These are phyloP conservation scores for Scenedesmus sp. DNA, from an alignment of 163 green algal species.

Conservation along the genomic window DNA sequence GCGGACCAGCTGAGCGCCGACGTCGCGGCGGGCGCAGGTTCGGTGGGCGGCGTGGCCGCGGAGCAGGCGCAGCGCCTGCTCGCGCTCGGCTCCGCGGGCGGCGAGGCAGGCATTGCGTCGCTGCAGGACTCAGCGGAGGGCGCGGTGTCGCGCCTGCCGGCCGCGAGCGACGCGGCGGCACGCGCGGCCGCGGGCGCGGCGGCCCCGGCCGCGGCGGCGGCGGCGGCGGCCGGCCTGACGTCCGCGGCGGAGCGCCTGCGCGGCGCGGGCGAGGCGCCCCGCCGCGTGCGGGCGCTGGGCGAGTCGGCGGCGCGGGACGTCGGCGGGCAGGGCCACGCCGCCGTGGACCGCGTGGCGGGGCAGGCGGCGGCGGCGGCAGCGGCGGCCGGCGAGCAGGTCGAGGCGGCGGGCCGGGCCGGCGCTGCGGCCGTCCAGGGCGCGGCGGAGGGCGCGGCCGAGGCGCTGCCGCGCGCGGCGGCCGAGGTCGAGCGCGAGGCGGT, in stretches of 20 bases:
- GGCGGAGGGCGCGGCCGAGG: neutral
- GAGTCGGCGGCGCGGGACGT: constrained; percentile 10
- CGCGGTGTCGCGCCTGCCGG: too few relatives aligned
- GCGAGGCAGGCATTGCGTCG: neutral
- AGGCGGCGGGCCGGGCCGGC: constrained; percentile 7
- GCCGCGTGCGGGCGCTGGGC: too few relatives aligned
- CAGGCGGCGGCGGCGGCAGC: neutral
- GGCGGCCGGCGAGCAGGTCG: constrained; percentile 5
- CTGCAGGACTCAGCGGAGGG: constrained; percentile 12
- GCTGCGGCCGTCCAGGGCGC: neutral
- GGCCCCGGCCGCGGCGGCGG: too few relatives aligned
- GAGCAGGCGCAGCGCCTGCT: neutral
- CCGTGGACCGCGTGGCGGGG: constrained; percentile 10
- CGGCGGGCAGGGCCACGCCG: neutral
- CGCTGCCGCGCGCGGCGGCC: too few relatives aligned
- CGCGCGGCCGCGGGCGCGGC: too few relatives aligned
- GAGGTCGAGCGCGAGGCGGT: too few relatives aligned
- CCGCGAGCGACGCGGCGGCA: too few relatives aligned
- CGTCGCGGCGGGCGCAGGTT: constrained; percentile 2
- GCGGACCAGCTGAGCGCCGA: neutral
- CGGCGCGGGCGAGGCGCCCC: too few relatives aligned
- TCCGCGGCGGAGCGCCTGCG: too few relatives aligned
- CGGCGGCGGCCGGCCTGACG: too few relatives aligned
- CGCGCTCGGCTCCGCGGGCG: neutral
- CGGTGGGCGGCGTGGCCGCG: neutral